Evolutionary conservation across 2,329 filamentous ascomycete species (phyloP).

Genomic region (Botrytis medusae): DNA sequence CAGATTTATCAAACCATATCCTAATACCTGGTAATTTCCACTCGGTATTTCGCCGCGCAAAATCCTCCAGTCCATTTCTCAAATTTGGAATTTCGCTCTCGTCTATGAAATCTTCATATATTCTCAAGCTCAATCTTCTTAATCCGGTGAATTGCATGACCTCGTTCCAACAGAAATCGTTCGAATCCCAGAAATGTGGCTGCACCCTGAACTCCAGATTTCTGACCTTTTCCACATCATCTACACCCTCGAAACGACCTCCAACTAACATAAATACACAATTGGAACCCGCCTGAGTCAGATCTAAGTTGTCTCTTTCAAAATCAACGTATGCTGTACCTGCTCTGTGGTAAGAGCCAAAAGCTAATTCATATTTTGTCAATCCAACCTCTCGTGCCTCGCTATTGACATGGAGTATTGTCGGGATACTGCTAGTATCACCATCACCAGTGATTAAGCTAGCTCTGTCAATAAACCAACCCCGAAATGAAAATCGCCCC

Average conservation of each 20-base stretch:
- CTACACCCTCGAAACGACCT: conserved; percentile 24
- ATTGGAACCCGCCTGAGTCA: conserved; percentile 22
- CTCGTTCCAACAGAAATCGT: neutral
- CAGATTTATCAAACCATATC: neutral
- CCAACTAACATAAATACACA: conserved; percentile 29
- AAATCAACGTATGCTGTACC: conserved; percentile 32
- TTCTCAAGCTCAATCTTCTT: neutral
- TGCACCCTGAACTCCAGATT: conserved; percentile 26
- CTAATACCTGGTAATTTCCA: neutral
- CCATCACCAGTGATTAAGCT: neutral
- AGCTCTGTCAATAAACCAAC: neutral
- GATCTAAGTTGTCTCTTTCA: conserved; percentile 25
- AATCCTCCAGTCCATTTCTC: neutral
- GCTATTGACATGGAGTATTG: conserved; percentile 28
- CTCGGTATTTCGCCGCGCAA: neutral
- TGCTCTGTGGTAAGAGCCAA: conserved; percentile 21
- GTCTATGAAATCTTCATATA: neutral
- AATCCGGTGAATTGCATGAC: neutral
- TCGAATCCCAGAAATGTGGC: neutral
- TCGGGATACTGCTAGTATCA: conserved; percentile 23
- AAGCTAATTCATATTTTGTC: conserved; percentile 26
- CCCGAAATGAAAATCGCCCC: neutral
- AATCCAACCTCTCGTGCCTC: conserved; percentile 30
- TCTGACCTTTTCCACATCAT: conserved; percentile 28
- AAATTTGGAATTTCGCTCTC: neutral